Conservation (phyloP, 768 basidiomycete species). For the Butyriboletus loyo region DNA sequence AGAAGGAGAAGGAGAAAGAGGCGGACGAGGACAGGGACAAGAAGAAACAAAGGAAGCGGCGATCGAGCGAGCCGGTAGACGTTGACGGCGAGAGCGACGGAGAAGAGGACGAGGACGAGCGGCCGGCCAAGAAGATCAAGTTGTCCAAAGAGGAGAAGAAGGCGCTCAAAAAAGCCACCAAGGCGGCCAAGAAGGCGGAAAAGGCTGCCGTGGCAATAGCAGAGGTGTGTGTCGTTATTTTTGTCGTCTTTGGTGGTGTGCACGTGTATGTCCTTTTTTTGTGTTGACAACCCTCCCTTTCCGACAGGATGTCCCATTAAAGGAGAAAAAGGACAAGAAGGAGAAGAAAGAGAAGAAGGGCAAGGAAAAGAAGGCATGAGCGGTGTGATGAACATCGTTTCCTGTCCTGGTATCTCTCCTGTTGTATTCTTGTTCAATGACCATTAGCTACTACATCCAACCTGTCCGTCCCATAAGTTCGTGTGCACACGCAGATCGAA, state of each 20-base stretch:
- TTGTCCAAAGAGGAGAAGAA: conserved; percentile 85
- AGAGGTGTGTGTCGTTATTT: conserved; percentile 33
- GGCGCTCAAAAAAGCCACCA: conserved; percentile 74
- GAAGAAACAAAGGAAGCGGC: conserved; percentile 51
- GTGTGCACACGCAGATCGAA: background rate
- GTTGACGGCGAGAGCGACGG: conserved; percentile 50
- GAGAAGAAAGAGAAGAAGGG: conserved; percentile 36
- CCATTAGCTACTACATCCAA: background rate
- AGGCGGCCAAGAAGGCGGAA: conserved; percentile 57
- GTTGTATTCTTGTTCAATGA: background rate
- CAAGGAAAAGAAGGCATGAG: conserved; percentile 51
- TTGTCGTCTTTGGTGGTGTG: conserved; percentile 1
- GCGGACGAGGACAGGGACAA: background rate
- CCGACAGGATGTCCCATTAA: conserved; percentile 32
- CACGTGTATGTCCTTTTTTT: background rate
- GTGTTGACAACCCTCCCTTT: background rate
- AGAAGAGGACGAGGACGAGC: conserved; percentile 40
- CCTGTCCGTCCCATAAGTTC: background rate
- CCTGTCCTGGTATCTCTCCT: background rate
- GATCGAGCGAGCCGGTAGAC: conserved; percentile 65
- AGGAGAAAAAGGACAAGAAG: conserved; percentile 38
- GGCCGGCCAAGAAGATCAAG: conserved; percentile 67
- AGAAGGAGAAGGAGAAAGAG: background rate
- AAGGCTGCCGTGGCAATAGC: conserved; percentile 28
- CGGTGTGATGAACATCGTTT: background rate